Percentiles rank a stretch among this genome's conserved stretches.
phyloP scores from a whole-genome alignment of 2,329 filamentous ascomycete genomes.

The Venturia nashicola region DNA sequence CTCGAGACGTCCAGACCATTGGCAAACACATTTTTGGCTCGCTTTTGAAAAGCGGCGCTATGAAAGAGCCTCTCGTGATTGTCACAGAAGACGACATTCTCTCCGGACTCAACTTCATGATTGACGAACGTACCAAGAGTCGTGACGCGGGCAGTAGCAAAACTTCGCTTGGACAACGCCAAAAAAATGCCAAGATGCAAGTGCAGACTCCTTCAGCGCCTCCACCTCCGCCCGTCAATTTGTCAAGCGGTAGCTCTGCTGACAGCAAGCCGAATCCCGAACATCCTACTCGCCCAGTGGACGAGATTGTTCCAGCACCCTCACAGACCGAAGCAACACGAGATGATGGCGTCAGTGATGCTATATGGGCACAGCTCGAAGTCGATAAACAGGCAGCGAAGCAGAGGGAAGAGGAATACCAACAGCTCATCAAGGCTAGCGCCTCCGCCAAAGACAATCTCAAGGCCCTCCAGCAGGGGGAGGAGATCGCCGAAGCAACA shows the following conservation, averaged over 20 bases:
- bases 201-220: neutral
- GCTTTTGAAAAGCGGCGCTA: conserved; percentile 17
- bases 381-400: conserved; percentile 26
- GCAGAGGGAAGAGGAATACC: conserved; percentile 12
- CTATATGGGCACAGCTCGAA: conserved; percentile 49
- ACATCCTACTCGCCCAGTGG: neutral
- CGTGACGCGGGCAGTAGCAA: neutral
- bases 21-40: conserved; percentile 37
- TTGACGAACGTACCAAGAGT: conserved; percentile 20
- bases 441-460: neutral
- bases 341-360: conserved; percentile 48
- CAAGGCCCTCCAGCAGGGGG: conserved; percentile 14
- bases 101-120: conserved; percentile 18
- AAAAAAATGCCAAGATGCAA: too few species aligned
- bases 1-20: conserved; percentile 47
- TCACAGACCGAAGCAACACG: conserved; percentile 20
- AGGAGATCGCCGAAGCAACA: conserved; percentile 15
- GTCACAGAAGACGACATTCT: conserved; percentile 17
- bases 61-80: conserved; percentile 12
- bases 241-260: too few species aligned
- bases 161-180: too few species aligned
- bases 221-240: neutral
- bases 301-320: conserved; percentile 1
- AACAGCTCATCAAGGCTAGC: neutral
- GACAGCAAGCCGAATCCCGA: neutral